These are phyloP conservation scores for Ascochyta koolunga DNA, from an alignment of 2,329 filamentous ascomycete genomes.

Conservation along the genomic window DNA sequence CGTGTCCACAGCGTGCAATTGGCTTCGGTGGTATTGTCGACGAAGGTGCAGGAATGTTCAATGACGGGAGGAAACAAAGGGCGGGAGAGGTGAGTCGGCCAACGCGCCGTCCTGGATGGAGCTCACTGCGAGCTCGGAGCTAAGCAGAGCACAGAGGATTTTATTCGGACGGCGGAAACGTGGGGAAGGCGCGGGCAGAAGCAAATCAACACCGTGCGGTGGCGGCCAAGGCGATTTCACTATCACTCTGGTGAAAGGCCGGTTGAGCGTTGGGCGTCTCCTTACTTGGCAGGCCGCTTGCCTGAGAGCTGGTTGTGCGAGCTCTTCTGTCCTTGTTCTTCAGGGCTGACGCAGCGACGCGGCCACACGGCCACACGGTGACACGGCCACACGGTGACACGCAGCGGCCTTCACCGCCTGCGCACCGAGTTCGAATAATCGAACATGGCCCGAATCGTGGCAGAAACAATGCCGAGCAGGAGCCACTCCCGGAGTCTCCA, in stretches of 20 bases:
- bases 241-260: not conserved
- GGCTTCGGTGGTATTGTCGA: constrained; percentile 21
- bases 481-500: constrained; percentile 8
- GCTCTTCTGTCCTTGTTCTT: constrained; percentile 16
- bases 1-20: constrained; percentile 34
- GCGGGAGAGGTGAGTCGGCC: constrained; percentile 31
- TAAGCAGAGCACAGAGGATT: constrained; percentile 27
- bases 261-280: not conserved
- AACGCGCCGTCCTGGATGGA: constrained; percentile 26
- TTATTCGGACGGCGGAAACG: constrained; percentile 34
- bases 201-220: not conserved
- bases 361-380: too few relatives aligned
- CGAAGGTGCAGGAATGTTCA: constrained; percentile 21
- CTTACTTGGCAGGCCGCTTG: not conserved
- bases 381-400: constrained; percentile 10
- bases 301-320: not conserved
- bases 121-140: constrained; percentile 38
- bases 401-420: constrained; percentile 15
- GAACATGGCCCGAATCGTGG: constrained; percentile 13
- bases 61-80: constrained; percentile 17
- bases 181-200: constrained; percentile 35
- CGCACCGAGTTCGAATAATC: constrained; percentile 22
- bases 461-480: constrained; percentile 14
- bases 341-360: constrained; percentile 6
- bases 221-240: not conserved